Conservation (phyloP, 768 basidiomycete genomes). For the Galerina marginata region DNA sequence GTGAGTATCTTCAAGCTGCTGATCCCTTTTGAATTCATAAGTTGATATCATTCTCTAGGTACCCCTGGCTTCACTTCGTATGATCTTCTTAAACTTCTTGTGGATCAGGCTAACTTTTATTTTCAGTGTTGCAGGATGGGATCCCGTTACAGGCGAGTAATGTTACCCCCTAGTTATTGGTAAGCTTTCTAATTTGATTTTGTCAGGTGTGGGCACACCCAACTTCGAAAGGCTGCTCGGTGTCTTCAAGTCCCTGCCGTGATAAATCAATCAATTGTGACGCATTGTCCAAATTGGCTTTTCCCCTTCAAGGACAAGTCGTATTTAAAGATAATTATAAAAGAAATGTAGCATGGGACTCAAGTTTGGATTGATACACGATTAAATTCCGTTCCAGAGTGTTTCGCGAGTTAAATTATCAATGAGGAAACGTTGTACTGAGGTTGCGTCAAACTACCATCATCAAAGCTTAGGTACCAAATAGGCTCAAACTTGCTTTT, state of each 20-base stretch:
- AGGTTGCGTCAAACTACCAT: too few relatives aligned
- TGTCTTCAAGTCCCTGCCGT: conserved; percentile 25
- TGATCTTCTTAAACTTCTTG: not conserved
- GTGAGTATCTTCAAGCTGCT: conserved; percentile 3
- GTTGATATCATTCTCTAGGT: conserved; percentile 20
- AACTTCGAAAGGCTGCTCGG: conserved; percentile 30
- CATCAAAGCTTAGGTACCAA: too few relatives aligned
- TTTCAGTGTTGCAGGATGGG: conserved; percentile 42
- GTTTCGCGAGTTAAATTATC: too few relatives aligned
- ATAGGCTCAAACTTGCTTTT: not conserved
- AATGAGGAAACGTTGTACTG: too few relatives aligned
- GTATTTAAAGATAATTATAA: too few relatives aligned
- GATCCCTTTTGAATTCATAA: not conserved
- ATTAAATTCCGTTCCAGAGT: too few relatives aligned
- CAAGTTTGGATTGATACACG: too few relatives aligned
- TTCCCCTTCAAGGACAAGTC: not conserved
- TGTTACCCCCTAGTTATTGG: not conserved
- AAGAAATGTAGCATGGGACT: too few relatives aligned
- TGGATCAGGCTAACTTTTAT: not conserved
- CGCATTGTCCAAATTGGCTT: not conserved
- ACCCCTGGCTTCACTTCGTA: conserved; percentile 41
- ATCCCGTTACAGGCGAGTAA: conserved; percentile 43
- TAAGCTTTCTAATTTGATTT: not conserved
- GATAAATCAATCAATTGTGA: conserved; percentile 1
- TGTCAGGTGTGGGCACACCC: conserved; percentile 43